phyloP scores from a whole-genome alignment of 2,329 filamentous ascomycete species.

The Rutstroemia sydowiana region DNA sequence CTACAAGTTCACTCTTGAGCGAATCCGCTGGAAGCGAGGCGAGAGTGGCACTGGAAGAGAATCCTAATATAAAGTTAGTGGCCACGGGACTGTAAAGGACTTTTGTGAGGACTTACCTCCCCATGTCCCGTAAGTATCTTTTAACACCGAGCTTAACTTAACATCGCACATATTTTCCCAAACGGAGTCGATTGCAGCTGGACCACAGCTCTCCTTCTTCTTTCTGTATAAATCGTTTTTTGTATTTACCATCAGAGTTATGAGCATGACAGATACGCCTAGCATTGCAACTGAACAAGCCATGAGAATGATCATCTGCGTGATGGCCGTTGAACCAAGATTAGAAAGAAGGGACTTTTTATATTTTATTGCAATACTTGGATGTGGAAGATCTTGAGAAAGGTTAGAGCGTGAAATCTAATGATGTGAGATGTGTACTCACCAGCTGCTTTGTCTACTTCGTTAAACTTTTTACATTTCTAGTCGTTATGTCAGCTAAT shows the following conservation, averaged over 20 bases:
- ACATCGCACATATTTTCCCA: no score
- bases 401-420: not conserved
- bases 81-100: not conserved
- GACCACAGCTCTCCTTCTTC: no score
- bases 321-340: constrained; percentile 16
- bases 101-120: constrained; percentile 1
- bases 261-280: constrained; percentile 12
- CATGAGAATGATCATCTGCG: constrained; percentile 19
- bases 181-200: no score
- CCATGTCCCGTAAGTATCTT: constrained; percentile 13
- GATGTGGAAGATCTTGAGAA: constrained; percentile 14
- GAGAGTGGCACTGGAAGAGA: constrained; percentile 14
- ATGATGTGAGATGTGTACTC: not conserved
- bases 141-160: constrained; percentile 4
- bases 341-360: constrained; percentile 19
- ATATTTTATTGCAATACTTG: constrained; percentile 22
- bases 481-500: not conserved
- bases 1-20: constrained; percentile 13
- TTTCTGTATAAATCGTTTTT: no score
- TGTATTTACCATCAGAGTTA: constrained; percentile 3
- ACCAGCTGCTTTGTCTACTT: constrained; percentile 16
- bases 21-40: constrained; percentile 11
- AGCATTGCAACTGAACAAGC: constrained; percentile 14
- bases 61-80: constrained; percentile 1
- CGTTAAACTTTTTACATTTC: constrained; percentile 21